Evolutionary conservation across 441 rosid species (phyloP), one percentile per base, ranked within the genome.

Genomic region (Geranium incanum): DNA sequence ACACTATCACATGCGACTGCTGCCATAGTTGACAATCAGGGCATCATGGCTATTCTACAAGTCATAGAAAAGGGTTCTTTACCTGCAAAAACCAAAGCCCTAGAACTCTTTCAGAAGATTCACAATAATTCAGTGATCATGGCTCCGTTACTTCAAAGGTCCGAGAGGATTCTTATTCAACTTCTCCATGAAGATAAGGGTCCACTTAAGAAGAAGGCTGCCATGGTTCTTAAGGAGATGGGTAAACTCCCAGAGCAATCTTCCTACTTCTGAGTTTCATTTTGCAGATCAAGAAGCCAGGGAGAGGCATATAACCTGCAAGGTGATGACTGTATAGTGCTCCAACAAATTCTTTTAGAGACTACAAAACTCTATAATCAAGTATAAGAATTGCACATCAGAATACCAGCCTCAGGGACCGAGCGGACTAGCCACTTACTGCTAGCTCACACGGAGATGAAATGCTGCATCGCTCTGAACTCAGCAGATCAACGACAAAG

Each of bases 191-290:
- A 84, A 33, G 82, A 79, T 36, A 70, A 52, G 60, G 60, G 60
- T 3, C 13, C 66, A 55, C 81, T 84, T 6, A 81, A 66, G 75
- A 86, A 84, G 76, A 81, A 79, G 70, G 84, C 77, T 41, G 89
- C 86, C 28, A 70, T 78, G 43, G 85, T 82, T 73, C 86, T 84
- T 67, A 70, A 68, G 69, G 83, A 81, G 67, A 84, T 86, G 87
- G 60, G 72, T 5, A 13, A 81, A 75, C 74, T 86, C 65, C 89
- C 87, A 0, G 83, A 84, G 6, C 89, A 86, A 72, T 86, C 89
- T 13, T 86, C 87, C 36, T 86, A 82, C 71, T 84, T 86, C 78
- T 84, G 76, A 84, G 55, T 37, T 33, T 43, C 36, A 11, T 13
- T 41, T 45, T 9, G 19, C 59, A 6, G 70, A 59, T 7, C 48